These are phyloP conservation scores for Aspergillus bombycis DNA, from an alignment of 2,329 filamentous ascomycete species.

Conservation along the genomic window DNA sequence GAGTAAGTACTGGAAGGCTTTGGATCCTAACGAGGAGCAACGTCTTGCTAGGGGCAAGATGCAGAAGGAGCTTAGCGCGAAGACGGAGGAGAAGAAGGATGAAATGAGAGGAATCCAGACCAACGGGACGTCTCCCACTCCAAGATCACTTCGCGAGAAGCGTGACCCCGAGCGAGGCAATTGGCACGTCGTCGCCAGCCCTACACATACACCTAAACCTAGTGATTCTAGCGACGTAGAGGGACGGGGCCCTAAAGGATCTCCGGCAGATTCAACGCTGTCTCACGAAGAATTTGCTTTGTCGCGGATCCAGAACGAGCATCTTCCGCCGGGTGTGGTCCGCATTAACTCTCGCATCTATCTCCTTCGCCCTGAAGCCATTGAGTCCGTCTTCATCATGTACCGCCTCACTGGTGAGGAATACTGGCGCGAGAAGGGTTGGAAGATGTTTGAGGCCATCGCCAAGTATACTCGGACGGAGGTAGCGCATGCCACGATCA, in stretches of 20 bases:
- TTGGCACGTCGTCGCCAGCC: slow-evolving; percentile 23
- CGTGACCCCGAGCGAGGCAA: slow-evolving; percentile 17
- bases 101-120: not conserved
- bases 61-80: slow-evolving; percentile 22
- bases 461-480: slow-evolving; percentile 63
- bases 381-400: slow-evolving; percentile 79
- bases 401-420: slow-evolving; percentile 72
- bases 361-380: slow-evolving; percentile 67
- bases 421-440: slow-evolving; percentile 68
- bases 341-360: slow-evolving; percentile 43
- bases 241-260: slow-evolving; percentile 10
- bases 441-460: slow-evolving; percentile 72
- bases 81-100: slow-evolving; percentile 6
- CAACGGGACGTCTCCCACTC: not conserved
- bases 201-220: not conserved
- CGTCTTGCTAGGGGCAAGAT: slow-evolving; percentile 30
- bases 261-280: slow-evolving; percentile 23
- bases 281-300: slow-evolving; percentile 46
- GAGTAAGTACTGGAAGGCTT: slow-evolving; percentile 50
- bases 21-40: slow-evolving; percentile 40
- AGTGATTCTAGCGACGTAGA: slow-evolving; percentile 1
- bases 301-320: slow-evolving; percentile 45
- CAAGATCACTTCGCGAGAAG: not conserved
- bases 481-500: slow-evolving; percentile 66
- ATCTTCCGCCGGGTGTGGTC: slow-evolving; percentile 47